These are phyloP conservation scores for Emericellopsis terricola DNA, from an alignment of 495 filamentous ascomycete species.

Conservation along the genomic window DNA sequence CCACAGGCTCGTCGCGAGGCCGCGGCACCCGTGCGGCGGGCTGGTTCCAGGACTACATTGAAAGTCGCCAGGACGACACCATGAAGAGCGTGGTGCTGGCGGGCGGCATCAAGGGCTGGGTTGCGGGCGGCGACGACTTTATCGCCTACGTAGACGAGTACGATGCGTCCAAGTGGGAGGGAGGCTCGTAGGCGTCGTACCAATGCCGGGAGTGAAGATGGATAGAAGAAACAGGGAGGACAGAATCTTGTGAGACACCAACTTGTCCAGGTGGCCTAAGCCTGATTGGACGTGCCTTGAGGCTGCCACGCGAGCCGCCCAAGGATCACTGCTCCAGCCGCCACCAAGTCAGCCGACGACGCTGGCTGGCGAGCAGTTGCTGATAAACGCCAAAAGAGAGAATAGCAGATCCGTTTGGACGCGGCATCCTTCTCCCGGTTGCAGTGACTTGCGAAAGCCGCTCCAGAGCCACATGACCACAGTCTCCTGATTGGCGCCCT, in stretches of 20 bases:
- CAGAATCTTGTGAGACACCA: too few species aligned
- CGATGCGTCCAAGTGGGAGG: slow-evolving; percentile 31
- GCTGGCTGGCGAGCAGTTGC: too few species aligned
- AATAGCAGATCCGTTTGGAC: neutral
- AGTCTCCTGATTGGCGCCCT: neutral
- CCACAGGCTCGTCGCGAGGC: slow-evolving; percentile 40
- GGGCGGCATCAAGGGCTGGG: slow-evolving; percentile 52
- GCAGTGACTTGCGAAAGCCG: neutral
- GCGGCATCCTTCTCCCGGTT: slow-evolving; percentile 1
- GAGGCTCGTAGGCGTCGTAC: too few species aligned
- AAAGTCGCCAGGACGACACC: slow-evolving; percentile 17
- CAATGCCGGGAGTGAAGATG: too few species aligned
- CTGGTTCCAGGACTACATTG: slow-evolving; percentile 50
- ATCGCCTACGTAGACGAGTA: slow-evolving; percentile 39
- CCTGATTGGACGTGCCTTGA: too few species aligned
- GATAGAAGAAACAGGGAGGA: too few species aligned
- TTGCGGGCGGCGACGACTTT: slow-evolving; percentile 33
- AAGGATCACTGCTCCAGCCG: too few species aligned
- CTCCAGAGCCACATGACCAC: neutral
- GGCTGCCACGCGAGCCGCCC: too few species aligned
- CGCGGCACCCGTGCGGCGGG: slow-evolving; percentile 41
- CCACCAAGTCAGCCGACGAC: too few species aligned
- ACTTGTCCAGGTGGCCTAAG: too few species aligned
- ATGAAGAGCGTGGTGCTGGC: slow-evolving; percentile 38
- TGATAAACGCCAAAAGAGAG: neutral